Evolutionary conservation across 306 rosid genomes (phyloP), one percentile per base, ranked within the genome.

Genomic region (Acacia crassicarpa): DNA sequence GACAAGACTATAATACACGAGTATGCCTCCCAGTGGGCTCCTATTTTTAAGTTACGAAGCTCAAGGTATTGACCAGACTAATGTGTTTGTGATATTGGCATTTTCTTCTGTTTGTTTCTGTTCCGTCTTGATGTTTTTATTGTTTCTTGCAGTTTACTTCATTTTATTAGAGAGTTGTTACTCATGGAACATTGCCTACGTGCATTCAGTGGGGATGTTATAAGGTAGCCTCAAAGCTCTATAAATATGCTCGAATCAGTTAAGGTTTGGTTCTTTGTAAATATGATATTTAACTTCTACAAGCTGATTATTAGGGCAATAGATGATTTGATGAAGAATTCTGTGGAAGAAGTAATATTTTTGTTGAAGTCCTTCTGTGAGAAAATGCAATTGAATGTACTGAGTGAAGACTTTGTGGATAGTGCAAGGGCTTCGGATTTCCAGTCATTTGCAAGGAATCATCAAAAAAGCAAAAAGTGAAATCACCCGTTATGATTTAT

Each of bases 11-110:
- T 84, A 41, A 87, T 95, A 85, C 85, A 90, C 19, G 79, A 74
- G 56, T 93, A 95, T 85, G 92, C 95, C 40, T 45, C 88, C 85
- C 89, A 82, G 53, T 95, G 98, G 99, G 87, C 92, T 85, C 91
- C 94, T 20, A 82, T 91, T 78, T 95, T 95, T 83, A 85, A 78
- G 74, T 81, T 84, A 54, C 85, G 49, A 77, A 85, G 83, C 80
- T 70, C 85, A 48, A 89, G 98, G 99, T 95, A 86, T 83, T 82
- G 76, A 65, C 75, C 72, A 14, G 15, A 76, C 51, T 54, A 30
- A 62, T 72, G 77, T 12, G 41, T 61, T 80, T 84, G 33, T 63
- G 33, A 46, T 72, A 61, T 79, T 59, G 61, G 12, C 41, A 33
- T 43, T 86, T 67, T 71, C 48, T 72, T 84, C 56, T 15, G 78